These are phyloP conservation scores for Paraurostyla sp. DNA, from an alignment of 73 alveolate species.

Conservation along the genomic window DNA sequence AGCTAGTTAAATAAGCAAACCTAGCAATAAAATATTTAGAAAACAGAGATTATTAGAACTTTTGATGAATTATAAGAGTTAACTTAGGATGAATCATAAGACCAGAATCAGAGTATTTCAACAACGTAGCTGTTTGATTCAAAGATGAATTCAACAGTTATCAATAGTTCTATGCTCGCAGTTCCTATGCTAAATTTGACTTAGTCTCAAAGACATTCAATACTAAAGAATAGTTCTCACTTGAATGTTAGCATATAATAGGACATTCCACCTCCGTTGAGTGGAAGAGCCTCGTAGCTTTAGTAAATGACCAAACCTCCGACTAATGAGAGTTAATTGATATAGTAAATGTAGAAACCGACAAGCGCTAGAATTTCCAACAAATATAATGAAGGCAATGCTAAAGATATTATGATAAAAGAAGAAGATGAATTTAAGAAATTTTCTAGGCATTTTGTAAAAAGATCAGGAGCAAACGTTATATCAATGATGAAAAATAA, in stretches of 20 bases:
- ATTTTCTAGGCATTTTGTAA: neutral
- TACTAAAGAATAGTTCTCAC: neutral
- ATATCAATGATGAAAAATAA: no score
- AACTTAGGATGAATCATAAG: no score
- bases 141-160: no score
- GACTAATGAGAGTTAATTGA: neutral
- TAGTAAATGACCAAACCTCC: neutral
- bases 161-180: slow-evolving; percentile 15
- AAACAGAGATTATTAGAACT: no score
- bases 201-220: neutral
- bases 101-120: no score
- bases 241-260: neutral
- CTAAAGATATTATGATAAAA: neutral
- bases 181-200: neutral
- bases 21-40: no score
- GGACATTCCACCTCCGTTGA: neutral
- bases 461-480: no score
- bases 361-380: slow-evolving; percentile 27
- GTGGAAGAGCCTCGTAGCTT: neutral
- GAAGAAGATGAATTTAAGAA: slow-evolving; percentile 27
- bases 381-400: neutral
- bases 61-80: no score
- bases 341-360: neutral
- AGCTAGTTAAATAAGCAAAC: neutral
- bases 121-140: no score